These are phyloP conservation scores for Hymenoscyphus linearis DNA, from an alignment of 2,329 filamentous ascomycete genomes.

Conservation along the genomic window DNA sequence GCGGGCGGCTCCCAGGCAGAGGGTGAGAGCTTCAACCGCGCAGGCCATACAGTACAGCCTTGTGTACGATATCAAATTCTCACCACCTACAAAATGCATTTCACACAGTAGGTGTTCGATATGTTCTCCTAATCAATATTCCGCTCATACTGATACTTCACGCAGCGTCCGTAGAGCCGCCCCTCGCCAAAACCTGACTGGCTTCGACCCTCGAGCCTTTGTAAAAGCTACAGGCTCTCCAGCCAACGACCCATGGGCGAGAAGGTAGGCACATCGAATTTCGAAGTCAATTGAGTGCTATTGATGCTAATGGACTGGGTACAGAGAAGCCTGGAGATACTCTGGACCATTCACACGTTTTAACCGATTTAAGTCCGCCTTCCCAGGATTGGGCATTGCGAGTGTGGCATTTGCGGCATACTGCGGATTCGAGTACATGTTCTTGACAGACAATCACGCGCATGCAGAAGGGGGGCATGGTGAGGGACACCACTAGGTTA, in stretches of 20 bases:
- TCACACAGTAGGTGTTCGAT: conserved; percentile 25
- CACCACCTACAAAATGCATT: conserved; percentile 30
- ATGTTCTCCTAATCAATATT: no score
- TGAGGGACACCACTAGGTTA: conserved; percentile 51
- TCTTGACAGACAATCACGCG: conserved; percentile 65
- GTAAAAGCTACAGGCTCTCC: conserved; percentile 61
- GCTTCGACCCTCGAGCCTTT: conserved; percentile 83
- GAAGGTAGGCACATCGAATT: conserved; percentile 39
- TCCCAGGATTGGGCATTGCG: conserved; percentile 90
- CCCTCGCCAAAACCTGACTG: conserved; percentile 68
- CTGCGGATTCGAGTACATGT: conserved; percentile 83
- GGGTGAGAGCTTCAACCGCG: conserved; percentile 6
- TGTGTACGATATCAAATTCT: conserved; percentile 9
- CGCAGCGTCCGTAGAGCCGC: conserved; percentile 33
- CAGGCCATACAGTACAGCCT: conserved; percentile 17
- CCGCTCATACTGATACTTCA: conserved; percentile 10
- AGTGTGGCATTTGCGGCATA: conserved; percentile 87
- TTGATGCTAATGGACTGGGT: conserved; percentile 47
- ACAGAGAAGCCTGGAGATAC: conserved; percentile 93
- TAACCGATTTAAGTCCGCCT: conserved; percentile 81
- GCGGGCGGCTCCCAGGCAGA: no score
- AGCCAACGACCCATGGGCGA: conserved; percentile 61
- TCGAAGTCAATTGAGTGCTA: neutral
- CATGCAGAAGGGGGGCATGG: conserved; percentile 45
- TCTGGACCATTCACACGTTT: conserved; percentile 78